Conservation (phyloP, 2,329 filamentous ascomycete genomes). For the Lachnellula suecica region DNA sequence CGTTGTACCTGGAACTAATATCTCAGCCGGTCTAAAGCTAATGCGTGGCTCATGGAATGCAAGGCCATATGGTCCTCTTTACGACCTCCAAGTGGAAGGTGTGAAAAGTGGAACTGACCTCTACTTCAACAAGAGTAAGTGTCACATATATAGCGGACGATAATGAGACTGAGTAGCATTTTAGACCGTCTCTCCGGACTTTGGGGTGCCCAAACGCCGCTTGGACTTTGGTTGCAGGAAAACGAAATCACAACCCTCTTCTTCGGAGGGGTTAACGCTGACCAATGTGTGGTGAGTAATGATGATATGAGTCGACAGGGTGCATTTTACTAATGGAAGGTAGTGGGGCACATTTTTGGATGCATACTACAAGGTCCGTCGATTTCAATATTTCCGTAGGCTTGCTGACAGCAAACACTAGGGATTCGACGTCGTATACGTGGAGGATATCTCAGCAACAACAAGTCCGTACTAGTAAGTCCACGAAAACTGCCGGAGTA, state of each 20-base stretch:
- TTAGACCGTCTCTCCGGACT: constrained; percentile 29
- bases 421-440: constrained; percentile 33
- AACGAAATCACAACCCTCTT: constrained; percentile 34
- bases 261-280: constrained; percentile 33
- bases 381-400: background rate
- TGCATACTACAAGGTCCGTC: constrained; percentile 30
- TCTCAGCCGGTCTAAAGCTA: constrained; percentile 28
- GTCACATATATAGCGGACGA: background rate
- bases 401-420: no score
- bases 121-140: constrained; percentile 30
- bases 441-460: constrained; percentile 31
- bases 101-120: constrained; percentile 28
- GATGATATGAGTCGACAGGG: background rate
- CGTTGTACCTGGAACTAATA: constrained; percentile 23
- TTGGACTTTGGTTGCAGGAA: constrained; percentile 32
- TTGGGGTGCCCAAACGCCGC: constrained; percentile 33
- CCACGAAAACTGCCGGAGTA: no score
- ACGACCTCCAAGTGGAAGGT: constrained; percentile 27
- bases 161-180: background rate
- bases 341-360: constrained; percentile 32
- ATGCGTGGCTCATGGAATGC: constrained; percentile 32
- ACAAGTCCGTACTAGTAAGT: constrained; percentile 29
- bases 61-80: constrained; percentile 31
- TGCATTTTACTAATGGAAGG: background rate
- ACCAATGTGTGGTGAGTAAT: constrained; percentile 29